Evolutionary conservation across 257 asterid species (phyloP).

Genomic region (Ehretia macrophylla): DNA sequence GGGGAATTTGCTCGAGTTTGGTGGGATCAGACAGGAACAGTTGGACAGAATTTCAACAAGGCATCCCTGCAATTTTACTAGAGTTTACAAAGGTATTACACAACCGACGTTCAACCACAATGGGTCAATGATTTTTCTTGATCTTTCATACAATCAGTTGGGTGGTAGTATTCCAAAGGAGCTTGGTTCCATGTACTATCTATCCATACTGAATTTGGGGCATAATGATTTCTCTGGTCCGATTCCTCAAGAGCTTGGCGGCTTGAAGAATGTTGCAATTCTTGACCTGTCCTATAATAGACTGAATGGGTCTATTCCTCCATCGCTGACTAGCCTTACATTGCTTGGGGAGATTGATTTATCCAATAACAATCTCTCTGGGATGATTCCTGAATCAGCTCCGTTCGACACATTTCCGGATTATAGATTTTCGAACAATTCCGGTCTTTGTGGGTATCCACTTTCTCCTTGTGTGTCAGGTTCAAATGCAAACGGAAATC

Average conservation of each 20-base stretch:
- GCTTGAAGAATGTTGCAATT: constrained; percentile 69
- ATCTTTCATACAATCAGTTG: constrained; percentile 68
- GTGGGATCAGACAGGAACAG: constrained; percentile 70
- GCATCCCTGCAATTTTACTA: constrained; percentile 72
- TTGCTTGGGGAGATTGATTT: constrained; percentile 67
- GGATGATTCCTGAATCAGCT: constrained; percentile 71
- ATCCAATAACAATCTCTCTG: constrained; percentile 75
- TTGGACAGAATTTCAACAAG: constrained; percentile 58
- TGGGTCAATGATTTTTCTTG: constrained; percentile 92
- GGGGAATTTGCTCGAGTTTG: constrained; percentile 90
- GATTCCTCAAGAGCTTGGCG: constrained; percentile 69
- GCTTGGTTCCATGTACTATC: constrained; percentile 73
- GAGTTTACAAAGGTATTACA: constrained; percentile 67
- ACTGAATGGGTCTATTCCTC: constrained; percentile 68
- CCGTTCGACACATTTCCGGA: constrained; percentile 82
- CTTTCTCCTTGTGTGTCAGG: constrained; percentile 45
- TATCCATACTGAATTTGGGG: constrained; percentile 65
- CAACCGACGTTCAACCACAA: constrained; percentile 80
- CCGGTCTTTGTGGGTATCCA: constrained; percentile 93
- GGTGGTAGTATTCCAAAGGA: constrained; percentile 82
- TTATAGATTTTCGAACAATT: constrained; percentile 52
- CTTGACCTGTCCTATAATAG: constrained; percentile 79
- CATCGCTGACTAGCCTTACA: constrained; percentile 56
- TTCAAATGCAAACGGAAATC: constrained; percentile 20
- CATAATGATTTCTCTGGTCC: constrained; percentile 77